Evolutionary conservation across 2,329 filamentous ascomycete species (phyloP), one percentile per base, ranked within the genome.

Genomic region (Calonectria pteridis): DNA sequence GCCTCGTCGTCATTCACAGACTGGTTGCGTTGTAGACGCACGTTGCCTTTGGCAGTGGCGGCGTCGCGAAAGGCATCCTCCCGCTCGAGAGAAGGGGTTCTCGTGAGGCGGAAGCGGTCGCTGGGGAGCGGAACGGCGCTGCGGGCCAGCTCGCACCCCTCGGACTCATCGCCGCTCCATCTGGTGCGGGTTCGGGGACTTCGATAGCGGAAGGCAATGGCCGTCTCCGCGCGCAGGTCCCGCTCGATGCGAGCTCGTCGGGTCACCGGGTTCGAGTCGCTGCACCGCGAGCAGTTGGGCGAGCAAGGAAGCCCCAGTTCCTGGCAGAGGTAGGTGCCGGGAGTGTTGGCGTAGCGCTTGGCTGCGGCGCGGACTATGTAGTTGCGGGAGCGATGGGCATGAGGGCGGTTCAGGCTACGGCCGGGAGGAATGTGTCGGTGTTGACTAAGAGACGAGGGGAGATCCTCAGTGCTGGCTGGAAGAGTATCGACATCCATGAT

Each of bases 31-130:
- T 77, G 77, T 0, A 82, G 37, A 16, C 79, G 76, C 9, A 83
- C 77, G 58, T 79, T 79, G 53, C 75, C 76, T 79, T 84, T 87
- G 65, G 81, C 75, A 0, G 86, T 88, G 26, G 81, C 81, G 5
- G 81, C 80, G 58, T 87, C 86, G 55, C 84, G 82, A 50, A 89
- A 89, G 7, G 87, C 87, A 53, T 88, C 86, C 76, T 89, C 84
- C 13, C 87, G 82, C 74, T 87, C 87, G 28, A 89, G 83, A 0
- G 83, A 84, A 2, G 87, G 87, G 11, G 80, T 81, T 11, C 85
- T 83, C n/a, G 73, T 73, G 31, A 84, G 81, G 18, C 81, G 80
- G 18, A 75, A 77, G 43, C 78, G 72, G 72, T 87, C 86, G 37
- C 83, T 81, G 2, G 85, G 85, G 3, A 86, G 80, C n/a, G 80